Evolutionary conservation across 768 basidiomycete species (phyloP), one percentile per base, ranked within the genome.

Genomic region (Vishniacozyma victoriae): DNA sequence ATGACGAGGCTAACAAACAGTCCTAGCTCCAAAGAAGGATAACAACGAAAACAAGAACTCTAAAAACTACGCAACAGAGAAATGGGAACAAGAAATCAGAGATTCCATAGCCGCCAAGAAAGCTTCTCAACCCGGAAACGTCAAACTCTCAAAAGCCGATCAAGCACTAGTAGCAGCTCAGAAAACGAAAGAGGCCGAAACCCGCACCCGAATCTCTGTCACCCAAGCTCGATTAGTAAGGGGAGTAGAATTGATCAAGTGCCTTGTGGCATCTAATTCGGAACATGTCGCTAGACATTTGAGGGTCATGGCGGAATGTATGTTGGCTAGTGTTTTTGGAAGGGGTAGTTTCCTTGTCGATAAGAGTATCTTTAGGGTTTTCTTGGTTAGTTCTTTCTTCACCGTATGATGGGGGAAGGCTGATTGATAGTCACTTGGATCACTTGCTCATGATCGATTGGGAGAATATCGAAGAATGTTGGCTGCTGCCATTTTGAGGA

Each of bases 61-160:
- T 13, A 96, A 95, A 59, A 85, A 83, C 49, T 81, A 85, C 4
- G 88, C 87, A 27, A 85, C 93, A 13, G 85, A 87, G 15, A 84
- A 87, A 62, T 99, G 93, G 93, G 95, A 99, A 53, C 85, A 83
- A 22, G 92, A 99, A 52, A 75, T 93, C n/a, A 81, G 91, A 9
- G 83, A 86, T 57, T 81, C 84, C 0, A 75, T 96, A 1, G 86
- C 87, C 5, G 80, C 74, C 46, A 96, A 96, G 75, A 88, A 87
- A 68, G 78, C 80, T 9, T 71, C 77, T 1, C 64, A 71, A 1
- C 59, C 76, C 1, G 46, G 59, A 14, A 74, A 72, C 5, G 75
- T 75, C 1, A 62, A 60, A 31, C 70, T 96, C 15, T 87, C 86
- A 1, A 96, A 90, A 66, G 83, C 85, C 50, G 88, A 95, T 50